phyloP scores from a whole-genome alignment of 192 early-diverging fungal species.

The Coemansia sp. region DNA sequence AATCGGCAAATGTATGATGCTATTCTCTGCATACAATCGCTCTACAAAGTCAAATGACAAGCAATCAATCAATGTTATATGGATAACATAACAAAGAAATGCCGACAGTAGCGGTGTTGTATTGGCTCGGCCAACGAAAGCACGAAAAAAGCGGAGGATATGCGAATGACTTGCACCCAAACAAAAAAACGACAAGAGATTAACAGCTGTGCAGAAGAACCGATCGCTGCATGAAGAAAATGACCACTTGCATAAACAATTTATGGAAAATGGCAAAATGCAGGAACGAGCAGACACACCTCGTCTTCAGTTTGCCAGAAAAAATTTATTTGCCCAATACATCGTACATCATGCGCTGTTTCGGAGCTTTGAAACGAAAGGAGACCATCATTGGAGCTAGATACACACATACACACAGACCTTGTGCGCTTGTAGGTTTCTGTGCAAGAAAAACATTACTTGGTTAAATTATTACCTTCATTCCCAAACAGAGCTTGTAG shows the following conservation, averaged over 20 bases:
- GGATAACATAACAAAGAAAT: neutral
- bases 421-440: neutral
- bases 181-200: neutral
- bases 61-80: neutral
- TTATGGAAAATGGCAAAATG: slow-evolving; percentile 9
- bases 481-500: neutral
- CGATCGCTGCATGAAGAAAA: neutral
- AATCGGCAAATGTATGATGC: too few species aligned
- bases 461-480: neutral
- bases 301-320: neutral
- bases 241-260: neutral
- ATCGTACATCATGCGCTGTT: neutral
- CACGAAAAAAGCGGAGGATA: neutral
- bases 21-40: neutral
- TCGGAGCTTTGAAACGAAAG: neutral
- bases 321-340: neutral
- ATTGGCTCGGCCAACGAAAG: neutral
- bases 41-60: neutral
- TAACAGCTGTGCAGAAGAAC: neutral
- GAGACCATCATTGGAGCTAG: neutral
- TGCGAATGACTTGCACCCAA: neutral
- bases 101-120: neutral
- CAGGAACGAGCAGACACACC: neutral
- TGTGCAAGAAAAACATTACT: neutral
- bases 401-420: neutral